Conservation (phyloP, 495 filamentous ascomycete species). For the Penicillium mononematosum region DNA sequence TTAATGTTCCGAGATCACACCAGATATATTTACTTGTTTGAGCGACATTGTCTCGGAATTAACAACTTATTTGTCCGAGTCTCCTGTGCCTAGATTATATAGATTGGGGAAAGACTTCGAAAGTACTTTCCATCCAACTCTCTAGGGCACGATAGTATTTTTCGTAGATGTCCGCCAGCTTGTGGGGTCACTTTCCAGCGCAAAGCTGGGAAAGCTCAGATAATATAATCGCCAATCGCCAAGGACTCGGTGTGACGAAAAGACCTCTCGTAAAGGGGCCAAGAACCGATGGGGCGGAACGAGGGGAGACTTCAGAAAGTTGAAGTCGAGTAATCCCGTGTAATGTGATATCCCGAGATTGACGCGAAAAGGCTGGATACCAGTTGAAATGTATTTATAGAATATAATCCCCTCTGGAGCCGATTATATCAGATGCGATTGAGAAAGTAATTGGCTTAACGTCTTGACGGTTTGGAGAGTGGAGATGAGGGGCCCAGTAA, state of each 20-base stretch:
- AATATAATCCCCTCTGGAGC: slow-evolving; percentile 5
- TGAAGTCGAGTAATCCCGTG: neutral
- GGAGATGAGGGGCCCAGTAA: slow-evolving; percentile 15
- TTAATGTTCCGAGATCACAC: neutral
- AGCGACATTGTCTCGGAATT: slow-evolving; percentile 33
- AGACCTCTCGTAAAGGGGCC: slow-evolving; percentile 3
- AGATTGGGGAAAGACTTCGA: slow-evolving; percentile 1
- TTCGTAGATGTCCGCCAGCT: neutral
- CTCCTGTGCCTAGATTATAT: neutral
- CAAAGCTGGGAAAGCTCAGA: slow-evolving; percentile 1
- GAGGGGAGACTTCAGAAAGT: neutral
- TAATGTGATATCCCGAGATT: neutral
- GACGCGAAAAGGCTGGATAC: neutral
- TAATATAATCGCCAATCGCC: slow-evolving; percentile 16
- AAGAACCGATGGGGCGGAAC: slow-evolving; percentile 1
- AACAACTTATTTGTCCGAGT: neutral
- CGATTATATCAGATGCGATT: neutral
- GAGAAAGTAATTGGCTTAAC: neutral
- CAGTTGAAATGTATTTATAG: slow-evolving; percentile 25
- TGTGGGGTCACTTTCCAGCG: slow-evolving; percentile 1
- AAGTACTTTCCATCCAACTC: slow-evolving; percentile 7
- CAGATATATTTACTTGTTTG: slow-evolving; percentile 36
- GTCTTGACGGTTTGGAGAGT: slow-evolving; percentile 7
- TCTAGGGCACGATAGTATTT: slow-evolving; percentile 4
- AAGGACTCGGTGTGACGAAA: slow-evolving; percentile 12